phyloP scores from a whole-genome alignment of 306 rosid species.

The Acmispon strigosus region DNA sequence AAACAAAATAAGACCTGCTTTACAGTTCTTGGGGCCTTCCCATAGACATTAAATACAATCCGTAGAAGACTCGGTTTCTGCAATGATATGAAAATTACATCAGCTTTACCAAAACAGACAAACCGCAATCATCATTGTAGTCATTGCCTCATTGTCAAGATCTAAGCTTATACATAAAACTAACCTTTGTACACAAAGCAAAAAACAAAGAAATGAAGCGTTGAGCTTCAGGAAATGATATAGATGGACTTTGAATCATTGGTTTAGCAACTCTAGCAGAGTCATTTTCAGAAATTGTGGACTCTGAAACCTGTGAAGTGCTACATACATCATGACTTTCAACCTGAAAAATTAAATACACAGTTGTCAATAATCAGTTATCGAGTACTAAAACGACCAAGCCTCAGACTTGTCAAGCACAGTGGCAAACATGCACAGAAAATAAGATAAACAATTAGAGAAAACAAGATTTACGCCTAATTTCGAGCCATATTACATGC shows the following conservation, averaged over 20 bases:
- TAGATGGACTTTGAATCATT: constrained; percentile 31
- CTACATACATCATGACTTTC: constrained; percentile 53
- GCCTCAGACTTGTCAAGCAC: not conserved
- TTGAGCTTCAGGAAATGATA: constrained; percentile 75
- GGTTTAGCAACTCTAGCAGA: constrained; percentile 33
- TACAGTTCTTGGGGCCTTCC: constrained; percentile 56
- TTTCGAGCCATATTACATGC: not conserved
- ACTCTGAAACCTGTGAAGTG: constrained; percentile 52
- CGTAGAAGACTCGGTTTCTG: constrained; percentile 93
- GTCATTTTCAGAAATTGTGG: constrained; percentile 54
- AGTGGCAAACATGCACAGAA: not conserved
- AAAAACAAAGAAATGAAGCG: constrained; percentile 79
- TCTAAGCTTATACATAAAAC: constrained; percentile 17
- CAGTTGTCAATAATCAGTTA: not conserved
- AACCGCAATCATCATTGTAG: not conserved
- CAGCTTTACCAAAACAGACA: constrained; percentile 9
- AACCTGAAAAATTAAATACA: constrained; percentile 39
- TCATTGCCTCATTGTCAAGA: constrained; percentile 9
- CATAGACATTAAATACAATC: constrained; percentile 67
- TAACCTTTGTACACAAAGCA: constrained; percentile 90
- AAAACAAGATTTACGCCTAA: not conserved
- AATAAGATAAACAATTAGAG: not conserved
- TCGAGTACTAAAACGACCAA: constrained; percentile 1
- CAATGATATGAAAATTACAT: constrained; percentile 20
- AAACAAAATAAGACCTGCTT: constrained; percentile 65